Evolutionary conservation across 805 yeast species (phyloP).

Genomic region (Kazachstania kunashirensis): DNA sequence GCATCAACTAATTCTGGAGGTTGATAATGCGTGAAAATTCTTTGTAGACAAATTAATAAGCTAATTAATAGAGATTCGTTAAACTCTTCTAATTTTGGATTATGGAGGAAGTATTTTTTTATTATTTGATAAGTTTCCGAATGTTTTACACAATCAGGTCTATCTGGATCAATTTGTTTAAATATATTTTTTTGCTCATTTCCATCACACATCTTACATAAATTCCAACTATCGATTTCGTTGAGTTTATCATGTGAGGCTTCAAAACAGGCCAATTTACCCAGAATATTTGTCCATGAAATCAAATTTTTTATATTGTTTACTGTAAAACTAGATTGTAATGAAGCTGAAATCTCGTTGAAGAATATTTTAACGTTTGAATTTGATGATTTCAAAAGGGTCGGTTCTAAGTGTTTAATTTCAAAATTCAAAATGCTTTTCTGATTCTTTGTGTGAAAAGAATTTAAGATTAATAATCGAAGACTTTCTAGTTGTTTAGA

Average conservation of each 20-base stretch:
- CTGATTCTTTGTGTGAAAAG: conserved; percentile 2
- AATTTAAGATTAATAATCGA: conserved; percentile 9
- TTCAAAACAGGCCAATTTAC: conserved; percentile 20
- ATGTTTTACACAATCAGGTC: conserved; percentile 21
- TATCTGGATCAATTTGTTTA: conserved; percentile 19
- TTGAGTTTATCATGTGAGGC: background rate
- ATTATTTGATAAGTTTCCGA: conserved; percentile 24
- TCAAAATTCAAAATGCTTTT: conserved; percentile 5
- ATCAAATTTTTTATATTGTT: conserved; percentile 12
- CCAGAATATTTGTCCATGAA: conserved; percentile 14
- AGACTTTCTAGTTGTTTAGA: conserved; percentile 18
- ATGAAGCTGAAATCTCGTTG: conserved; percentile 10
- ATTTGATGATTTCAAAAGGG: conserved; percentile 5
- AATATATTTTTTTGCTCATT: conserved; percentile 8
- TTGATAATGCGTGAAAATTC: conserved; percentile 43
- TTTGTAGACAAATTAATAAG: conserved; percentile 37
- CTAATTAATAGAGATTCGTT: conserved; percentile 33
- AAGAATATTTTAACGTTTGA: conserved; percentile 6
- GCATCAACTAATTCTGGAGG: conserved; percentile 33
- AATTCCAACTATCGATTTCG: conserved; percentile 6
- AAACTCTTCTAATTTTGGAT: conserved; percentile 16
- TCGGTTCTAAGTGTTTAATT: conserved; percentile 8
- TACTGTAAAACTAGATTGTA: conserved; percentile 12
- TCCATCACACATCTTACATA: conserved; percentile 20
- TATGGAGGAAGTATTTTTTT: conserved; percentile 17